phyloP scores from a whole-genome alignment of 345 rosid species.

The Garcia nutans region DNA sequence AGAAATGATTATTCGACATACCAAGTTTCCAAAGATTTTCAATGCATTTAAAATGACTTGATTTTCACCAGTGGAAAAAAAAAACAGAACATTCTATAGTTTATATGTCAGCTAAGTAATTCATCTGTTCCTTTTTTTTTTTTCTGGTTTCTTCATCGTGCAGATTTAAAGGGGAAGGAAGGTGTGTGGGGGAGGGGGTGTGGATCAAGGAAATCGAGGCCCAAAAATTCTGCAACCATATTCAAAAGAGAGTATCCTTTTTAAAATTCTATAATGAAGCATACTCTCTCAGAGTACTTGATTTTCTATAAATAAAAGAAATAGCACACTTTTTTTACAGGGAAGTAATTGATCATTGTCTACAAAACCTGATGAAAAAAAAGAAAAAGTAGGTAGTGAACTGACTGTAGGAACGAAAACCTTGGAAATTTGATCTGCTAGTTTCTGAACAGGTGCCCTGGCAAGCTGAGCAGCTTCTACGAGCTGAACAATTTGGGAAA shows the following conservation, averaged over 20 bases:
- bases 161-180: too few relatives aligned
- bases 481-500: slow-evolving; percentile 76
- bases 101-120: too few relatives aligned
- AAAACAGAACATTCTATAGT: too few relatives aligned
- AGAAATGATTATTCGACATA: too few relatives aligned
- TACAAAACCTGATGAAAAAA: slow-evolving; percentile 3
- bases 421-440: slow-evolving; percentile 67
- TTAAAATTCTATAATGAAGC: not conserved
- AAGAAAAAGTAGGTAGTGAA: slow-evolving; percentile 9
- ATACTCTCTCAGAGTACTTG: not conserved
- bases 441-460: slow-evolving; percentile 71
- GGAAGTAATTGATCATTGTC: not conserved
- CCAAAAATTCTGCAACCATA: not conserved
- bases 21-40: too few relatives aligned
- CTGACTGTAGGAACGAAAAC: slow-evolving; percentile 67
- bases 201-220: too few relatives aligned
- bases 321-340: not conserved
- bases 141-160: too few relatives aligned
- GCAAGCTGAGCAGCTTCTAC: slow-evolving; percentile 82
- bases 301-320: not conserved
- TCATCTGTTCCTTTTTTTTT: too few relatives aligned
- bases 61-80: too few relatives aligned
- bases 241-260: not conserved
- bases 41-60: too few relatives aligned
- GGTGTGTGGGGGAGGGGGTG: too few relatives aligned